phyloP scores from a whole-genome alignment of 805 yeast genomes.

The Nakazawaea pomicola region DNA sequence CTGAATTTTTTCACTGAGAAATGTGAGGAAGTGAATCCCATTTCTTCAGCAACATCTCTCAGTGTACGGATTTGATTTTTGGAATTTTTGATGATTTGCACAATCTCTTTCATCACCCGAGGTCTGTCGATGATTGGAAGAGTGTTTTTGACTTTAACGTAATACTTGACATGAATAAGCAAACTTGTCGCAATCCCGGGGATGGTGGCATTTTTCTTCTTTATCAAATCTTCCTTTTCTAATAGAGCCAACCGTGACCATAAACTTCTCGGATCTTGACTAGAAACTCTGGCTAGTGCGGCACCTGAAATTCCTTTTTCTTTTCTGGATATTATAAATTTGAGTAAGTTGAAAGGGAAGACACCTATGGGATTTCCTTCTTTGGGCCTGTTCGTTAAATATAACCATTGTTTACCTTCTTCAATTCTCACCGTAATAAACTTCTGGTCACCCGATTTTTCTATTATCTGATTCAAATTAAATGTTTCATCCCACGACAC shows the following conservation, averaged over 20 bases:
- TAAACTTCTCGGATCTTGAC: constrained; percentile 68
- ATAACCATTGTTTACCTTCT: constrained; percentile 52
- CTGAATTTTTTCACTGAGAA: constrained; percentile 29
- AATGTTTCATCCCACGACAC: constrained; percentile 7
- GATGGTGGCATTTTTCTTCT: constrained; percentile 30
- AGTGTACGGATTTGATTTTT: constrained; percentile 58
- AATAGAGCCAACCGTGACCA: constrained; percentile 57
- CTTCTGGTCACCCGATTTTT: constrained; percentile 12
- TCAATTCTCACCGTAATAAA: constrained; percentile 32
- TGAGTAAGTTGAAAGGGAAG: constrained; percentile 48
- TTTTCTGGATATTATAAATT: constrained; percentile 56
- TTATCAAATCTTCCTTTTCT: constrained; percentile 43
- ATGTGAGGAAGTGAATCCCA: constrained; percentile 39
- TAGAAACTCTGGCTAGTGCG: constrained; percentile 48
- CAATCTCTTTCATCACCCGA: constrained; percentile 27
- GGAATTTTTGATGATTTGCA: constrained; percentile 48
- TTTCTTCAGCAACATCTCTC: constrained; percentile 54
- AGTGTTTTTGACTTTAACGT: background rate
- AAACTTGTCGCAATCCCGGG: constrained; percentile 50
- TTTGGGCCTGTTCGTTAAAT: constrained; percentile 50
- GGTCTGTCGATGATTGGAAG: constrained; percentile 16
- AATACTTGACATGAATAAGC: constrained; percentile 46
- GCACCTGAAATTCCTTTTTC: constrained; percentile 54
- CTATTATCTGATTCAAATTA: constrained; percentile 8
- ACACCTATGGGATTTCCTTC: constrained; percentile 50